Percentiles rank a stretch among this genome's conserved stretches.
Evolutionary conservation across 2,329 filamentous ascomycete species (phyloP).

Genomic region (Arthrobotrys musiformis): DNA sequence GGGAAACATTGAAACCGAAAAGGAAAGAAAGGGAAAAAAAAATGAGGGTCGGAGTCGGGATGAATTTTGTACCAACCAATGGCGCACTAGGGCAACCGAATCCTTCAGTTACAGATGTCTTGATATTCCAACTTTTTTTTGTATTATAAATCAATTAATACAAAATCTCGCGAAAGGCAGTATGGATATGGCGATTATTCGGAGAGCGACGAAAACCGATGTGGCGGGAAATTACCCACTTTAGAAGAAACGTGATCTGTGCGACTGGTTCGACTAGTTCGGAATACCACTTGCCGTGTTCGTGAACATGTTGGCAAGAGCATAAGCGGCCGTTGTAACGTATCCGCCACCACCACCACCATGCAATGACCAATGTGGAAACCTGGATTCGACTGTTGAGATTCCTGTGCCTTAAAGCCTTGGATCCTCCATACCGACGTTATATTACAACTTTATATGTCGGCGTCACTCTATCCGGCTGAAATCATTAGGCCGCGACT

Average conservation of each 20-base stretch:
- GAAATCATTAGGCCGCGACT: conserved; percentile 5
- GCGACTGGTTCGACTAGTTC: background rate
- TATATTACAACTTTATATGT: background rate
- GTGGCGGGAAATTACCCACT: conserved; percentile 42
- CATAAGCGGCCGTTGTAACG: conserved; percentile 27
- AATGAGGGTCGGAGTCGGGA: background rate
- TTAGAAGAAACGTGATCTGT: conserved; percentile 55
- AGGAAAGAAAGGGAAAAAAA: background rate
- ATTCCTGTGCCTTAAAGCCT: background rate
- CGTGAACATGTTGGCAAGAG: background rate
- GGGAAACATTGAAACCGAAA: conserved; percentile 20
- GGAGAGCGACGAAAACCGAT: background rate
- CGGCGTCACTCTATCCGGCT: conserved; percentile 38
- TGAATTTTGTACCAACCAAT: conserved; percentile 29
- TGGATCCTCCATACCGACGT: background rate
- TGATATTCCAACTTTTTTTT: conserved; percentile 8
- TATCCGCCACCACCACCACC: conserved; percentile 17
- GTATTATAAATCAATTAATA: background rate
- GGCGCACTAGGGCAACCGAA: conserved; percentile 39
- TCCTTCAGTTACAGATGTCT: background rate
- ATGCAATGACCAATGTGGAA: conserved; percentile 1
- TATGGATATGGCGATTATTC: conserved; percentile 2
- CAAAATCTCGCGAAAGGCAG: background rate
- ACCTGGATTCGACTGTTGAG: conserved; percentile 4
- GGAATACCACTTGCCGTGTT: conserved; percentile 22